phyloP scores from a whole-genome alignment of 2,329 filamentous ascomycete species.

The Trichoderma oligosporum region DNA sequence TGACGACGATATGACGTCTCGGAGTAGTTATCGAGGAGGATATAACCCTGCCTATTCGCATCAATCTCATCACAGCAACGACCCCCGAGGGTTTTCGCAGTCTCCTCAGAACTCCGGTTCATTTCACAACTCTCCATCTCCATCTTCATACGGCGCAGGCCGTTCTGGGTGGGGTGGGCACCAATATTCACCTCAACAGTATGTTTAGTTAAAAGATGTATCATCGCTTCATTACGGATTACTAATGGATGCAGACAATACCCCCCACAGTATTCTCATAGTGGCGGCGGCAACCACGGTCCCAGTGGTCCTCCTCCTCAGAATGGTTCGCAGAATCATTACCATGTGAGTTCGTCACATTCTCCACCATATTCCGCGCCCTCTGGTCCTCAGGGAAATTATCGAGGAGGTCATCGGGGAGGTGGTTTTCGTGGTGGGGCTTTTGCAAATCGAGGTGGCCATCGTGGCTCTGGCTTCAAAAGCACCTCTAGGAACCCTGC shows the following conservation, averaged over 20 bases:
- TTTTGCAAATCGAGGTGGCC: slow-evolving; percentile 48
- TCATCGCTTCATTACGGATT: not conserved
- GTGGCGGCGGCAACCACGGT: slow-evolving; percentile 44
- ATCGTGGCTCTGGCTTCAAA: slow-evolving; percentile 61
- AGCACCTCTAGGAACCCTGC: slow-evolving; percentile 65
- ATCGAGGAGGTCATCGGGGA: slow-evolving; percentile 48
- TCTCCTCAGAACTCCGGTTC: slow-evolving; percentile 43
- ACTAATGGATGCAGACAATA: slow-evolving; percentile 52
- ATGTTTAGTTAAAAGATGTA: slow-evolving; percentile 24
- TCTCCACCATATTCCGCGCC: slow-evolving; percentile 55
- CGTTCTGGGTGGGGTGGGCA: slow-evolving; percentile 39
- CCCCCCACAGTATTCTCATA: slow-evolving; percentile 56
- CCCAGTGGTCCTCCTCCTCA: slow-evolving; percentile 46
- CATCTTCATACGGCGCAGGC: slow-evolving; percentile 40
- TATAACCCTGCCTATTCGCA: slow-evolving; percentile 38
- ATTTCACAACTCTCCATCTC: slow-evolving; percentile 44
- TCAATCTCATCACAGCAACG: slow-evolving; percentile 37
- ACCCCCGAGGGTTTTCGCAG: slow-evolving; percentile 38
- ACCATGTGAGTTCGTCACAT: slow-evolving; percentile 45
- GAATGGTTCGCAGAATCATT: slow-evolving; percentile 38
- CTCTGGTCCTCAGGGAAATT: slow-evolving; percentile 47
- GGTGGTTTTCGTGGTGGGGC: slow-evolving; percentile 59
- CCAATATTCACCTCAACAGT: slow-evolving; percentile 42
- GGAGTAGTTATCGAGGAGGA: slow-evolving; percentile 42
- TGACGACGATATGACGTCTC: slow-evolving; percentile 48